These are phyloP conservation scores for Haplographium delicatum DNA, from an alignment of 495 filamentous ascomycete genomes.

Conservation along the genomic window DNA sequence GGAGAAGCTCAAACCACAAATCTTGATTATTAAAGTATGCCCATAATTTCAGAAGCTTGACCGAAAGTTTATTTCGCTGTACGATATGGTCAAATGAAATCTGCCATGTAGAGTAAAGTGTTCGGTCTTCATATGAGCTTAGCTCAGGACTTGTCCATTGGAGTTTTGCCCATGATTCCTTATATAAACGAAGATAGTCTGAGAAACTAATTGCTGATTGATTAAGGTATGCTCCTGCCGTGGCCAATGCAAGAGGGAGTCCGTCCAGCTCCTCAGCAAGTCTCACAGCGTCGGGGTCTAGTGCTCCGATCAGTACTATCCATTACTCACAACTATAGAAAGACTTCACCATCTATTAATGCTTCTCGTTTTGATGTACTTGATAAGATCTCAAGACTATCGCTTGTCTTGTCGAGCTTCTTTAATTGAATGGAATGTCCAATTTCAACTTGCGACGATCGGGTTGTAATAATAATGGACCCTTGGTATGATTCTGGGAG, in stretches of 20 bases:
- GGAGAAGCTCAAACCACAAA: slow-evolving; percentile 43
- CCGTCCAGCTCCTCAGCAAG: slow-evolving; percentile 27
- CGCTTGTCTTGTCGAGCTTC: slow-evolving; percentile 29
- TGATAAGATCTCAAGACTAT: slow-evolving; percentile 34
- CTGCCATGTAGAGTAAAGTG: slow-evolving; percentile 44
- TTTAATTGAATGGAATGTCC: slow-evolving; percentile 27
- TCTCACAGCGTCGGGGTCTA: slow-evolving; percentile 25
- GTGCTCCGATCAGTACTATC: background rate
- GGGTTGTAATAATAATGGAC: slow-evolving; percentile 38
- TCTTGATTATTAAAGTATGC: slow-evolving; percentile 46
- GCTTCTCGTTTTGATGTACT: slow-evolving; percentile 28
- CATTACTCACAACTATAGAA: slow-evolving; percentile 1
- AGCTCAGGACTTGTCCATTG: slow-evolving; percentile 26
- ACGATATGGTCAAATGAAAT: slow-evolving; percentile 38
- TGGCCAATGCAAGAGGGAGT: slow-evolving; percentile 29
- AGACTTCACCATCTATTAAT: slow-evolving; percentile 16
- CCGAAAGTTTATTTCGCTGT: slow-evolving; percentile 29
- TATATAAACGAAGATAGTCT: slow-evolving; percentile 21
- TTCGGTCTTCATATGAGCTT: slow-evolving; percentile 26
- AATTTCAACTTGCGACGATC: slow-evolving; percentile 28
- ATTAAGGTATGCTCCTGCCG: slow-evolving; percentile 31
- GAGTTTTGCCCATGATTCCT: slow-evolving; percentile 27
- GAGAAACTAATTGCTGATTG: slow-evolving; percentile 17
- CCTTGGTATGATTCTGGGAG: slow-evolving; percentile 32
- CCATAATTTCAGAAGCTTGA: slow-evolving; percentile 38